These are phyloP conservation scores for Clonostachys chloroleuca DNA, from an alignment of 2,329 filamentous ascomycete species.

Conservation along the genomic window DNA sequence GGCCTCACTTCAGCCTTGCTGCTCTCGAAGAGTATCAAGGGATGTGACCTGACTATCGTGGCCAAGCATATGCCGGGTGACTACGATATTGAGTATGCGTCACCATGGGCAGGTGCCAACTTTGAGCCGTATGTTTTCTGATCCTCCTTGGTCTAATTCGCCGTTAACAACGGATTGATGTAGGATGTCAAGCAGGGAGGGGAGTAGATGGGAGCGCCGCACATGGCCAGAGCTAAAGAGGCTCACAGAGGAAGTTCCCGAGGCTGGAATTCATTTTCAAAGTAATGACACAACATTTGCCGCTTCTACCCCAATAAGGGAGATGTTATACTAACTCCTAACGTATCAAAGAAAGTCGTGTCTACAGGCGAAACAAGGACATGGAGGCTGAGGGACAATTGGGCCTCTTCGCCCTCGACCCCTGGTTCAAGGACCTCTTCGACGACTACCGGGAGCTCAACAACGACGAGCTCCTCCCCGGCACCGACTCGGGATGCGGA, in stretches of 20 bases:
- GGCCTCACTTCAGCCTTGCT: conserved; percentile 46
- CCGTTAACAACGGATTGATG: not conserved
- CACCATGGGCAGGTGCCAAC: conserved; percentile 85
- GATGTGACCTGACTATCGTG: conserved; percentile 48
- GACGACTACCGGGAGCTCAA: conserved; percentile 65
- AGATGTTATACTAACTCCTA: too few species aligned
- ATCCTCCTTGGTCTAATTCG: not conserved
- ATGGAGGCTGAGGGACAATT: conserved; percentile 14
- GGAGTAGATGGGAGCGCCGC: conserved; percentile 53
- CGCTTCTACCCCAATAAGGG: too few species aligned
- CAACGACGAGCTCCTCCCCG: conserved; percentile 53
- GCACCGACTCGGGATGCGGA: conserved; percentile 65
- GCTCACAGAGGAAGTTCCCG: conserved; percentile 60
- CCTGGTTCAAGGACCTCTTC: conserved; percentile 71
- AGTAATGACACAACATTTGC: conserved; percentile 27
- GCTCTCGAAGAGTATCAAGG: conserved; percentile 40
- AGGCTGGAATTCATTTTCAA: conserved; percentile 79
- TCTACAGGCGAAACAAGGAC: conserved; percentile 46
- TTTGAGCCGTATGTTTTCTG: conserved; percentile 57
- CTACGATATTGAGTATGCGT: conserved; percentile 87
- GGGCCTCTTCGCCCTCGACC: conserved; percentile 53
- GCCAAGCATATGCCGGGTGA: conserved; percentile 93
- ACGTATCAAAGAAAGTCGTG: too few species aligned
- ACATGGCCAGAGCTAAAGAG: conserved; percentile 62
- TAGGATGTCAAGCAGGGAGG: conserved; percentile 36